Percentiles rank a stretch among this genome's conserved stretches.
These are phyloP conservation scores for Fusarium miscanthi DNA, from an alignment of 2,329 filamentous ascomycete genomes.

Conservation along the genomic window DNA sequence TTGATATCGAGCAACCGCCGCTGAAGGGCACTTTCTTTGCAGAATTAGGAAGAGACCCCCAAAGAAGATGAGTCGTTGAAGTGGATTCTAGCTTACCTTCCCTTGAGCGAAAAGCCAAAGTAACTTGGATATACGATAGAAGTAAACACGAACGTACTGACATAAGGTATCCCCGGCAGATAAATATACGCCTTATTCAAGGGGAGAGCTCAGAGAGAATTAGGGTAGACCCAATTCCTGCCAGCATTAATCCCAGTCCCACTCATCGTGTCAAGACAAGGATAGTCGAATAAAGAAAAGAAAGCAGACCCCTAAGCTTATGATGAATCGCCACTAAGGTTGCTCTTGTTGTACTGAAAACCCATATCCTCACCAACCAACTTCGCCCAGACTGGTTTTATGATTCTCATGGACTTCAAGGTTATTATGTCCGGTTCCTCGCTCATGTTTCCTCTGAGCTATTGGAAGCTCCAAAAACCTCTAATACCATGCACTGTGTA, in stretches of 20 bases:
- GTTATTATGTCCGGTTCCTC: neutral
- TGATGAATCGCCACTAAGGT: no score
- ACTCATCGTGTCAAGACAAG: no score
- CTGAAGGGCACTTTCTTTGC: neutral
- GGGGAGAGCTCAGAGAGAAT: no score
- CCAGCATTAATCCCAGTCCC: no score
- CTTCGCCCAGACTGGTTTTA: neutral
- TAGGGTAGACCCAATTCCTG: no score
- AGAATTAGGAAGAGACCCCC: neutral
- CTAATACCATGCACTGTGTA: neutral
- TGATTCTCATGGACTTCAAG: neutral
- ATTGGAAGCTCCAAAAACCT: neutral
- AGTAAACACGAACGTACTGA: no score
- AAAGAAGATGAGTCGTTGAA: neutral
- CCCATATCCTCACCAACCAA: neutral
- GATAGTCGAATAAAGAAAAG: no score
- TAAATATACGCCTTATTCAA: no score
- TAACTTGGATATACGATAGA: neutral
- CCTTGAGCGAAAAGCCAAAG: neutral
- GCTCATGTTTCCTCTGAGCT: neutral
- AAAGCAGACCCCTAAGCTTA: no score
- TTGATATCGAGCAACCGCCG: neutral
- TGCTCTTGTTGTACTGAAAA: neutral
- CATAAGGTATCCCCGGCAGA: no score
- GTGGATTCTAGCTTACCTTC: neutral